These are phyloP conservation scores for Pascua sp. DNA, from an alignment of 1,284 basidiomycete genomes.

Conservation along the genomic window DNA sequence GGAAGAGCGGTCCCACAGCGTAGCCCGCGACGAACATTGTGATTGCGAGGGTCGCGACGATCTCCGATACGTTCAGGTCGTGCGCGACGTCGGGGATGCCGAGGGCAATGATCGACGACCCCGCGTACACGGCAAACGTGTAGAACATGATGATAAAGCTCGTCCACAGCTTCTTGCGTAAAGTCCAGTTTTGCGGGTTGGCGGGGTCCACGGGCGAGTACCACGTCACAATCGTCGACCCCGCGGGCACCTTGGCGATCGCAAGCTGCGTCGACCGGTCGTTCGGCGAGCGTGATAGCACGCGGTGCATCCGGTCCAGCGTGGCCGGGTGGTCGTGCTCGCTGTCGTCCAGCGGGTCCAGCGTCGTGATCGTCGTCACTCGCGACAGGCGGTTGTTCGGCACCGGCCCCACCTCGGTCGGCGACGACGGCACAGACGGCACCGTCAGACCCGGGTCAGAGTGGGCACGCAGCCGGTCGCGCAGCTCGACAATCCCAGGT, in stretches of 20 bases:
- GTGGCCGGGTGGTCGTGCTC: no score
- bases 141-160: constrained; percentile 61
- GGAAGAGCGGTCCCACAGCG: constrained; percentile 56
- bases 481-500: no score
- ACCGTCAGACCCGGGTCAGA: no score
- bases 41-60: constrained; percentile 12
- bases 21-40: constrained; percentile 59
- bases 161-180: constrained; percentile 60
- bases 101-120: constrained; percentile 12
- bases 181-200: constrained; percentile 68
- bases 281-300: background rate
- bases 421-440: no score
- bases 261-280: constrained; percentile 1
- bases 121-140: constrained; percentile 26
- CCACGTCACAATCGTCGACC: constrained; percentile 55
- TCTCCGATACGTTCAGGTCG: constrained; percentile 9
- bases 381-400: no score
- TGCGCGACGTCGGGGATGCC: constrained; percentile 7
- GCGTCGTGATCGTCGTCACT: no score
- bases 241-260: background rate
- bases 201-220: constrained; percentile 60
- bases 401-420: no score
- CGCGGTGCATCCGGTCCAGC: no score
- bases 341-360: no score
- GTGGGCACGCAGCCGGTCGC: no score